Conservation (phyloP, 345 rosid species). For the Hibiscus syriacus region DNA sequence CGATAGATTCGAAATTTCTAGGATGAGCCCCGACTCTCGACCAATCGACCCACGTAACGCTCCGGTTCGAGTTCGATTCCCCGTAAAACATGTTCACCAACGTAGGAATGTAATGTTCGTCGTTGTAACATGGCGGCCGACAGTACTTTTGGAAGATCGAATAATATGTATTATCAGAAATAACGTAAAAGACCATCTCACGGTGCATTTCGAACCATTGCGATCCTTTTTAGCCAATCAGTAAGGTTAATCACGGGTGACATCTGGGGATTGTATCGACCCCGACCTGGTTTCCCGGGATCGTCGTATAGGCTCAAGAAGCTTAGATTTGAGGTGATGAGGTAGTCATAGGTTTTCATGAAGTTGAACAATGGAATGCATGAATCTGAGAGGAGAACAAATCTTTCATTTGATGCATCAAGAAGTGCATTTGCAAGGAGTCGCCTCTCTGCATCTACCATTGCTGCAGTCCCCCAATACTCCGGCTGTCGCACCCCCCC, state of each 20-base stretch:
- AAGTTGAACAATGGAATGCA: conserved; percentile 67
- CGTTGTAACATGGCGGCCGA: conserved; percentile 48
- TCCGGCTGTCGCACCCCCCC: conserved; percentile 35
- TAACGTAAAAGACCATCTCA: conserved; percentile 31
- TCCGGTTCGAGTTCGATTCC: conserved; percentile 37
- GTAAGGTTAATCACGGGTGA: conserved; percentile 43
- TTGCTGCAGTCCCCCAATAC: conserved; percentile 55
- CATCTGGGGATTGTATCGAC: conserved; percentile 58
- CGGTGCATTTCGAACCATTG: conserved; percentile 77
- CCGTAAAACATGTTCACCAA: conserved; percentile 31
- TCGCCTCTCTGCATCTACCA: conserved; percentile 66
- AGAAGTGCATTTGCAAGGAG: conserved; percentile 66
- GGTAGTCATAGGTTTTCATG: conserved; percentile 41
- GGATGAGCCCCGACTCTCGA: conserved; percentile 62
- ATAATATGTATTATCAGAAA: conserved; percentile 42
- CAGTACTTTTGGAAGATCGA: conserved; percentile 34
- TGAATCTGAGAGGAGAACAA: conserved; percentile 59
- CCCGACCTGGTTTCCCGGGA: conserved; percentile 40
- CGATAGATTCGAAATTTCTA: conserved; percentile 32
- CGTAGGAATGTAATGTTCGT: conserved; percentile 73
- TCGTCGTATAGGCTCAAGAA: conserved; percentile 41
- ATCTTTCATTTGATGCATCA: conserved; percentile 55
- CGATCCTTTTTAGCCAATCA: conserved; percentile 72
- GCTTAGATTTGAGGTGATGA: conserved; percentile 40
- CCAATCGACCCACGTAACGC: conserved; percentile 71